phyloP scores from a whole-genome alignment of 306 rosid genomes.

The Clitoria ternatea region DNA sequence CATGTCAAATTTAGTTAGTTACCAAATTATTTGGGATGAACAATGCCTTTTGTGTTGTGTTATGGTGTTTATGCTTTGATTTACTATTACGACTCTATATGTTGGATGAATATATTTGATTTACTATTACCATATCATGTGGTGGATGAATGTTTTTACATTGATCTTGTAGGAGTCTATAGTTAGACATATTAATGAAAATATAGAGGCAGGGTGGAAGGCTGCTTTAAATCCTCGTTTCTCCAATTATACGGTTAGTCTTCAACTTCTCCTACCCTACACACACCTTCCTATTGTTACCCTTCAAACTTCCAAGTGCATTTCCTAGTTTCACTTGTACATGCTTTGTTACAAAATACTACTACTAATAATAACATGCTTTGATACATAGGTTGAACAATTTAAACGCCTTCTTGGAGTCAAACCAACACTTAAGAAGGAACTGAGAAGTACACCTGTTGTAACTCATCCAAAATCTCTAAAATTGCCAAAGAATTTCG shows the following conservation, averaged over 20 bases:
- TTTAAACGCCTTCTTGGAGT: constrained; percentile 89
- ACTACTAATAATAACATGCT: constrained; percentile 11
- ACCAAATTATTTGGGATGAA: no score
- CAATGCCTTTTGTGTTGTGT: no score
- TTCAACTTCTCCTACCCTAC: constrained; percentile 5
- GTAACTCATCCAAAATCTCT: constrained; percentile 58
- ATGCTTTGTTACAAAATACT: neutral
- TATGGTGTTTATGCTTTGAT: no score
- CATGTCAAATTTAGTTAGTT: no score
- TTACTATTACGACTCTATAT: no score
- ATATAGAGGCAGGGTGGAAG: constrained; percentile 85
- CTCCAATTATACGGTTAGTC: constrained; percentile 68
- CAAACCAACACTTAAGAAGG: constrained; percentile 49
- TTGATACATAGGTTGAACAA: constrained; percentile 61
- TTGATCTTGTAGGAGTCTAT: constrained; percentile 68
- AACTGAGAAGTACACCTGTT: constrained; percentile 43
- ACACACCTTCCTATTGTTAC: no score
- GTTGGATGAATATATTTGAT: no score
- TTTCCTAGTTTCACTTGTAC: neutral
- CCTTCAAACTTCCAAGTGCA: constrained; percentile 6
- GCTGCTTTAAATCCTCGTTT: constrained; percentile 78
- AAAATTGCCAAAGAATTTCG: constrained; percentile 67
- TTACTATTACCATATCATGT: neutral
- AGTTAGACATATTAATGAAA: constrained; percentile 53
- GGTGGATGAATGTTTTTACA: constrained; percentile 10